Conservation (phyloP, 2,329 filamentous ascomycete genomes). For the Hypoxylon sp. region DNA sequence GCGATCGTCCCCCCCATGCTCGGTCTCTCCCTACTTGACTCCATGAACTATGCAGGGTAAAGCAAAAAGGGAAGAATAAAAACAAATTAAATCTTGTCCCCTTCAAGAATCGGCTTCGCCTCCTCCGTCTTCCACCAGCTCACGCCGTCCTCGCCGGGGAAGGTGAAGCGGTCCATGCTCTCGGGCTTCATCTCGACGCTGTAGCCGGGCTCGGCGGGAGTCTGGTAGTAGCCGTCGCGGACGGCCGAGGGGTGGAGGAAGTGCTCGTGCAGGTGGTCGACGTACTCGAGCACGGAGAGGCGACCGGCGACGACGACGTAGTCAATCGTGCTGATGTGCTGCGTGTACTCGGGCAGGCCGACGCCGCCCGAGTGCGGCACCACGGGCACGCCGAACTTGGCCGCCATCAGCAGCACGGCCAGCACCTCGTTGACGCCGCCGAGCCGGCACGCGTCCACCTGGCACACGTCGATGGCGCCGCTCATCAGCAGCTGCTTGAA, state of each 20-base stretch:
- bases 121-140: conserved; percentile 88
- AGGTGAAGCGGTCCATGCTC: conserved; percentile 82
- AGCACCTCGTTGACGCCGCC: conserved; percentile 92
- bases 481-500: conserved; percentile 89
- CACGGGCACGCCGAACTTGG: conserved; percentile 79
- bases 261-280: conserved; percentile 93
- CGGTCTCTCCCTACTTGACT: neutral
- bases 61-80: too few relatives aligned
- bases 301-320: conserved; percentile 87
- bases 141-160: conserved; percentile 77
- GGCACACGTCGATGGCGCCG: conserved; percentile 85
- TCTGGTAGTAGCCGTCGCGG: conserved; percentile 86
- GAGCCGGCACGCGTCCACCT: conserved; percentile 89
- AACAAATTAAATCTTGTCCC: conserved; percentile 64
- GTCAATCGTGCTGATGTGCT: conserved; percentile 91
- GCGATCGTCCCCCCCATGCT: neutral
- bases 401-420: conserved; percentile 86
- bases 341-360: conserved; percentile 90
- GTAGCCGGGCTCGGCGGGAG: conserved; percentile 83
- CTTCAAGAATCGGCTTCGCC: conserved; percentile 76
- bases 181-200: conserved; percentile 92
- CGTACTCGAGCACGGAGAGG: conserved; percentile 85
- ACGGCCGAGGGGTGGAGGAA: conserved; percentile 84
- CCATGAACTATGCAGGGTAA: too few relatives aligned
- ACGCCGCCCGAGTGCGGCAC: conserved; percentile 92